phyloP scores from a whole-genome alignment of 2,329 filamentous ascomycete genomes.

The Monilinia fructicola region DNA sequence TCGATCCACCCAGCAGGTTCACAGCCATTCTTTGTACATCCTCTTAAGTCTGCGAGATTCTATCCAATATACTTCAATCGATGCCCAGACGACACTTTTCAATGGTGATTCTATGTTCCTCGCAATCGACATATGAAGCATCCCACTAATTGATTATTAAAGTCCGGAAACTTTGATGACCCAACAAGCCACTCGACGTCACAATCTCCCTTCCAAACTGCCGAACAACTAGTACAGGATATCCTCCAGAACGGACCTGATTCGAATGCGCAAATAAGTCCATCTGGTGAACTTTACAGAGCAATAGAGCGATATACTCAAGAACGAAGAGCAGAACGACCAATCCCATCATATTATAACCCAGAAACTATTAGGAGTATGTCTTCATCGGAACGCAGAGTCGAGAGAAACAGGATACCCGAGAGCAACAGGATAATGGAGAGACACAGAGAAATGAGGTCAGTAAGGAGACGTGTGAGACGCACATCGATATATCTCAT shows the following conservation, averaged over 20 bases:
- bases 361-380: conserved; percentile 14
- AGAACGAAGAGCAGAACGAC: conserved; percentile 8
- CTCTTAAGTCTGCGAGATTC: neutral
- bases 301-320: conserved; percentile 42
- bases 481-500: conserved; percentile 15
- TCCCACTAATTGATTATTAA: conserved; percentile 15
- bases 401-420: neutral
- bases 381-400: conserved; percentile 20
- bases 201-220: conserved; percentile 34
- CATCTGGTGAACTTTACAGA: conserved; percentile 47
- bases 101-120: conserved; percentile 32
- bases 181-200: conserved; percentile 31
- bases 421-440: neutral
- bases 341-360: neutral
- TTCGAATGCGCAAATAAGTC: conserved; percentile 43
- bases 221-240: conserved; percentile 42
- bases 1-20: neutral
- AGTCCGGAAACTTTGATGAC: conserved; percentile 38
- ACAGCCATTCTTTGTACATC: neutral
- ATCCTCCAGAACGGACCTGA: conserved; percentile 44
- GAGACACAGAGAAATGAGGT: conserved; percentile 25
- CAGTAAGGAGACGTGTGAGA: conserved; percentile 30
- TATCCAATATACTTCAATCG: neutral
- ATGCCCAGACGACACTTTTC: conserved; percentile 34
- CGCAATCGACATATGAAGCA: neutral